Conservation (phyloP, 306 rosid species). For the Luffa acutangula region DNA sequence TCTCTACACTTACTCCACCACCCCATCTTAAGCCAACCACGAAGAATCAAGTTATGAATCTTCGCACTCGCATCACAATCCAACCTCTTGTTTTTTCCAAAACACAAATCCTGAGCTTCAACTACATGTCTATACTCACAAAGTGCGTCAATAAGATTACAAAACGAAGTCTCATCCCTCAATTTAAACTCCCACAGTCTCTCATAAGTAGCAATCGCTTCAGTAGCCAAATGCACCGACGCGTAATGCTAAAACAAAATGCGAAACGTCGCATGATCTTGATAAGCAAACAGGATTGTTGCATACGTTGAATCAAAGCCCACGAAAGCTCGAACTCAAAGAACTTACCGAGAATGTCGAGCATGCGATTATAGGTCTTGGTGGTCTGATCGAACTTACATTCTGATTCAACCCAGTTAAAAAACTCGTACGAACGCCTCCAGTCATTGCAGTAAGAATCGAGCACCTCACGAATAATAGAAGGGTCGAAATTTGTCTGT, state of each 20-base stretch:
- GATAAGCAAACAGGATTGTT: constrained; percentile 26
- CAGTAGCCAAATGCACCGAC: constrained; percentile 51
- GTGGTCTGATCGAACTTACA: constrained; percentile 43
- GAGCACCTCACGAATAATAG: constrained; percentile 42
- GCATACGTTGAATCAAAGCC: constrained; percentile 58
- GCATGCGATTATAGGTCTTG: constrained; percentile 47
- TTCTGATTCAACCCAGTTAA: constrained; percentile 48
- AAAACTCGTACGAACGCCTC: constrained; percentile 72
- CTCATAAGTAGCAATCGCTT: constrained; percentile 45
- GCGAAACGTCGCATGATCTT: constrained; percentile 64
- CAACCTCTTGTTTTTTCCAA: constrained; percentile 26
- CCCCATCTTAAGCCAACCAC: constrained; percentile 70
- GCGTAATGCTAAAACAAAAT: constrained; percentile 67
- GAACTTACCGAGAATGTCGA: constrained; percentile 73
- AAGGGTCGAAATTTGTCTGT: constrained; percentile 15
- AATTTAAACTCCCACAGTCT: constrained; percentile 47
- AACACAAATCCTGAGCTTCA: constrained; percentile 64
- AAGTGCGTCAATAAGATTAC: constrained; percentile 58
- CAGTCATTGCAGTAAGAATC: constrained; percentile 66
- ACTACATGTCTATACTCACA: constrained; percentile 74
- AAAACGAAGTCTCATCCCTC: constrained; percentile 54
- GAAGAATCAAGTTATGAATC: constrained; percentile 59
- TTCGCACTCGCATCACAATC: constrained; percentile 28
- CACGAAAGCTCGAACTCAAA: constrained; percentile 64
- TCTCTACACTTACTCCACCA: constrained; percentile 88